Base-by-base conservation (phyloP, 345 rosid species). In the Dimocarpus longan region DNA sequence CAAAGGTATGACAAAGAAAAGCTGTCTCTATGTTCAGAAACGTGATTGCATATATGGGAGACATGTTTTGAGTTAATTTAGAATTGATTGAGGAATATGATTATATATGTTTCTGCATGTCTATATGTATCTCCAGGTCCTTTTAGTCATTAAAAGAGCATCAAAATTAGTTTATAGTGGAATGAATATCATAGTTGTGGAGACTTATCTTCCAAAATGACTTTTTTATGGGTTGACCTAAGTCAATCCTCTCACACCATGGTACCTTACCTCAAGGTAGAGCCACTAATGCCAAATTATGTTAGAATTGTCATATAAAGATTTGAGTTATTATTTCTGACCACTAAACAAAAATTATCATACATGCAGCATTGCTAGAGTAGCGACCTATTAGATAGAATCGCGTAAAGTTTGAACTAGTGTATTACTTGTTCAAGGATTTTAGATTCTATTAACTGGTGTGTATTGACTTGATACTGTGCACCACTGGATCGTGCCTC, bases 1-100 rank as follows among this genome's bases (percentile, higher is more conserved):
- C 99, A 5, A 93, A 95, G 99, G 99, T 95, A 88, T 42, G 65
- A 18, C 37, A 44, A 79, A 24, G 37, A 7, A 7, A 1, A 28
- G 56, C 12, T 74, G 15, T 19, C 50, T 82, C n/a, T 59, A 26
- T 60, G 22, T 4, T 65, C 66, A 15, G 10, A 22, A 48, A 24
- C 15, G 28, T 42, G 16, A 15, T 15, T 70, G 8, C 28, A 46
- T 46, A 5, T 46, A 37, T 12, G 6, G 18, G 10, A 28, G 40
- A 8, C 37, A 10, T 5, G 15, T 54, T 78, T 44, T 52, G 56
- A 15, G 22, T 18, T 46, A 75, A 12, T 39, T 40, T 71, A 54
- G 56, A 7, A 1, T 56, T 21, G 42, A 39, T 43, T 70, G 44
- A 70, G 57, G 28, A 50, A 63, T 15, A 19, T 40, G 13, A 5